Evolutionary conservation across 371 early-diverging fungal species (phyloP).

Genomic region (Dichotomocladium elegans): DNA sequence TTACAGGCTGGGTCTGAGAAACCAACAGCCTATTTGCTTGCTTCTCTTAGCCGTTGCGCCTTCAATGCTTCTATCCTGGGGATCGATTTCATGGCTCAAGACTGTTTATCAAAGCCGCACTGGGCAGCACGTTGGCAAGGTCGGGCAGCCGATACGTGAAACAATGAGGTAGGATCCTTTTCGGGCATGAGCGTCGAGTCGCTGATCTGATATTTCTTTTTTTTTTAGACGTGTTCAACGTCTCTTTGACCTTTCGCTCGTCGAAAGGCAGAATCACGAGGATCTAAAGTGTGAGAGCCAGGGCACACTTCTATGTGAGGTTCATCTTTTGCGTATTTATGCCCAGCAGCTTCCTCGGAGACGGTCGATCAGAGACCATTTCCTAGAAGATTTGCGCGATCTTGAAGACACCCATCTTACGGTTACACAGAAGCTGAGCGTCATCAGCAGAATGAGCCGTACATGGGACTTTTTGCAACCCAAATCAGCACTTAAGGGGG

Average conservation of each 20-base stretch:
- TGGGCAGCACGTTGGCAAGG: constrained; percentile 22
- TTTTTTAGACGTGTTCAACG: constrained; percentile 44
- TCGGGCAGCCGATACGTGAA: constrained; percentile 35
- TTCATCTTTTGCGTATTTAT: constrained; percentile 54
- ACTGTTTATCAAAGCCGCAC: constrained; percentile 28
- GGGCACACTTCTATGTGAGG: constrained; percentile 71
- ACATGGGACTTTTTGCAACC: constrained; percentile 44
- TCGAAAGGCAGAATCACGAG: constrained; percentile 16
- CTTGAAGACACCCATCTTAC: constrained; percentile 60
- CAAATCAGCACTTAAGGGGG: not conserved
- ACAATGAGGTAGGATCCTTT: constrained; percentile 26
- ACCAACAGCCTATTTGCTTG: not conserved
- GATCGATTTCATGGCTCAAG: constrained; percentile 46
- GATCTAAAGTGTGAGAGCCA: constrained; percentile 59
- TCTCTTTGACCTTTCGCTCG: constrained; percentile 26
- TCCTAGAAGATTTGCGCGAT: constrained; percentile 70
- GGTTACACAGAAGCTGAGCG: constrained; percentile 55
- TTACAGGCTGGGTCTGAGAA: not conserved
- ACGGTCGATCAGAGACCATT: constrained; percentile 55
- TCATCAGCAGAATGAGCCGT: constrained; percentile 62
- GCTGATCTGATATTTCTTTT: not conserved
- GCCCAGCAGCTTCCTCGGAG: constrained; percentile 44
- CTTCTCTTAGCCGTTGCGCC: constrained; percentile 53
- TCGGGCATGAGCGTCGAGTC: not conserved
- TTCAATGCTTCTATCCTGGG: constrained; percentile 58